A percentile compares a stretch with the other conserved stretches of the same genome.
Conservation (phyloP, 2,329 filamentous ascomycete species). For the Microsporum audouinii region DNA sequence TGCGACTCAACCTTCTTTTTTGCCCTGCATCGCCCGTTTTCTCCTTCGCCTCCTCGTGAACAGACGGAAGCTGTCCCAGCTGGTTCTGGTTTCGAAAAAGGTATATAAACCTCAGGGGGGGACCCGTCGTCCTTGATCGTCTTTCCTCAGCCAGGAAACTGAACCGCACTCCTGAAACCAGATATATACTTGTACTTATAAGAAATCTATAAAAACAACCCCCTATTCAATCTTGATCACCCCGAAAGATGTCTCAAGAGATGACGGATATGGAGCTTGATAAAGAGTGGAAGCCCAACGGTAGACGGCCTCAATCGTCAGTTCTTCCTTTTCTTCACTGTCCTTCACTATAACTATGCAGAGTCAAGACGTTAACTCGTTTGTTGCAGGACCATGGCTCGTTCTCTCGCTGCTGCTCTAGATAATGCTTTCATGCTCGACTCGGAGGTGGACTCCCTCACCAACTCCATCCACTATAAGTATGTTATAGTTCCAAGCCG, state of each 20-base stretch:
- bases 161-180: background rate
- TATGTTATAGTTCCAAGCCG: slow-evolving; percentile 35
- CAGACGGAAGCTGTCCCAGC: slow-evolving; percentile 13
- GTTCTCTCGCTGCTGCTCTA: slow-evolving; percentile 73
- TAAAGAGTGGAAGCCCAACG: slow-evolving; percentile 68
- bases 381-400: slow-evolving; percentile 62
- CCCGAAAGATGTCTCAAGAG: background rate
- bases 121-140: background rate
- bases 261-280: slow-evolving; percentile 44
- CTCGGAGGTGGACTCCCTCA: slow-evolving; percentile 60
- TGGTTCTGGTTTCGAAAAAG: slow-evolving; percentile 20
- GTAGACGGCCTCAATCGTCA: slow-evolving; percentile 63
- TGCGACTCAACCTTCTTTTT: background rate
- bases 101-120: background rate
- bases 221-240: background rate
- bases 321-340: slow-evolving; percentile 11
- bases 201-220: background rate
- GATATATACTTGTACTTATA: background rate
- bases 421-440: slow-evolving; percentile 85
- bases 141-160: background rate
- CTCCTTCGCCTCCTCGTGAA: background rate
- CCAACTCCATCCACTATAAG: slow-evolving; percentile 70
- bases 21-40: slow-evolving; percentile 3
- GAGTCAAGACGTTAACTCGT: background rate
- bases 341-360: slow-evolving; percentile 5